Evolutionary conservation across 75 land plant genomes (phyloP), one percentile per base, ranked within the genome.

Genomic region (Cupressus sempervirens): DNA sequence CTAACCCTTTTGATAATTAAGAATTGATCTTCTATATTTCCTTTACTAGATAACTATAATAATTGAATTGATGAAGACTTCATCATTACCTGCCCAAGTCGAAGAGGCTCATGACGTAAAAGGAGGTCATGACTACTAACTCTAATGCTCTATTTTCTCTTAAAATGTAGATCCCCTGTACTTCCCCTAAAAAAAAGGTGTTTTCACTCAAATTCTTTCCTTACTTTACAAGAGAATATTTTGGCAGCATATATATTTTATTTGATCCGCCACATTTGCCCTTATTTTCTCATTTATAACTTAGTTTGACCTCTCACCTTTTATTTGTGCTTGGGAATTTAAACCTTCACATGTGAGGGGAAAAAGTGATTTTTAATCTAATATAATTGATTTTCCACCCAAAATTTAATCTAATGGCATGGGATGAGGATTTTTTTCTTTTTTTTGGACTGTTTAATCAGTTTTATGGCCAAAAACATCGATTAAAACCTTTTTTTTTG

Each of bases 51-150:
- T n/a, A 62, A 23, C 26, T 62, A 18, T 58, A 5, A 23, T 58
- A 70, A 70, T 30, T 70, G 35, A 70, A 70, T 70, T 70, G 34
- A 30, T 70, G 20, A 32, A 76, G 79, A 43, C 6, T 6, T 62
- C 4, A 62, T 62, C 0, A 40, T 40, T 83, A 80, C 89, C 89
- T 88, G 52, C 89, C 89, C 70, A 88, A 85, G 81, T 85, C 89
- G n/a, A 88, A 88, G 87, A 88, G 87, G 83, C 89, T 88, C 87
- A 88, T 88, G 58, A 62, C 56, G 56, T 58, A 58, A 81, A 81
- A 81, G 58, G 83, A 81, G 83, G 83, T 35, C 56, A 58, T 81
- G 58, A 50, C 83, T 34, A 52, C 83, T 1, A 46, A 79, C 14
- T 70, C 35, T 9, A 62, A 62, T 62, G 7, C 67, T 62, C 14